Evolutionary conservation across 805 yeast species (phyloP).

Genomic region (Candida methanosorbosa): DNA sequence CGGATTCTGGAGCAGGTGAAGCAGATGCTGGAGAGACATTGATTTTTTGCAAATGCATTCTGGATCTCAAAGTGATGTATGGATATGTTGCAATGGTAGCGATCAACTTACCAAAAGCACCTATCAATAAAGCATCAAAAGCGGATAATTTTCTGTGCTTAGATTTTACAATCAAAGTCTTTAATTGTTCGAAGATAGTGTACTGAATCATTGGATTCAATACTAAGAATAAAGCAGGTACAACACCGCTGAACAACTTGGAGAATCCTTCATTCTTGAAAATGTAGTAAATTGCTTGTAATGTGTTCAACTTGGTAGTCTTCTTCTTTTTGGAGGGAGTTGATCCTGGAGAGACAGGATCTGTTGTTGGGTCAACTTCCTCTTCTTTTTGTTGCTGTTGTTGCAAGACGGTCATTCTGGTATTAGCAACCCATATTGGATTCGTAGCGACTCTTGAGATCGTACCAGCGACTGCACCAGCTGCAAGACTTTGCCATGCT

Average conservation of each 20-base stretch:
- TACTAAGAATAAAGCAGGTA: slow-evolving; percentile 82
- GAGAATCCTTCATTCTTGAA: slow-evolving; percentile 60
- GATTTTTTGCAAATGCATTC: slow-evolving; percentile 64
- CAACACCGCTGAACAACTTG: slow-evolving; percentile 74
- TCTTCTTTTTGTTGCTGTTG: slow-evolving; percentile 11
- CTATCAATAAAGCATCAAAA: slow-evolving; percentile 72
- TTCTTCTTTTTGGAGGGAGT: slow-evolving; percentile 1
- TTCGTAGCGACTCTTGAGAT: slow-evolving; percentile 75
- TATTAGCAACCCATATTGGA: slow-evolving; percentile 94
- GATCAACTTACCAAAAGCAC: slow-evolving; percentile 81
- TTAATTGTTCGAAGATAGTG: slow-evolving; percentile 82
- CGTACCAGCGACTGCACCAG: slow-evolving; percentile 84
- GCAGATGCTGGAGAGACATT: slow-evolving; percentile 8
- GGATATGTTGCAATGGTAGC: slow-evolving; percentile 93
- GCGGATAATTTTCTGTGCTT: slow-evolving; percentile 53
- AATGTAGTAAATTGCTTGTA: slow-evolving; percentile 53
- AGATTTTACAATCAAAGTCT: slow-evolving; percentile 50
- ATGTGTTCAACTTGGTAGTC: slow-evolving; percentile 29
- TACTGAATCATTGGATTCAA: slow-evolving; percentile 87
- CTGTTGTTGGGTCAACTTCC: neutral
- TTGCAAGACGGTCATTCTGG: slow-evolving; percentile 65
- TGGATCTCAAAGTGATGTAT: slow-evolving; percentile 78
- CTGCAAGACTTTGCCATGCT: slow-evolving; percentile 59
- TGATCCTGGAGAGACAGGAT: slow-evolving; percentile 6
- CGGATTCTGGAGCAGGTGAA: slow-evolving; percentile 5